Percentiles rank a stretch among this genome's conserved stretches.
Evolutionary conservation across 805 yeast species (phyloP).

Genomic region (Kazachstania africana): DNA sequence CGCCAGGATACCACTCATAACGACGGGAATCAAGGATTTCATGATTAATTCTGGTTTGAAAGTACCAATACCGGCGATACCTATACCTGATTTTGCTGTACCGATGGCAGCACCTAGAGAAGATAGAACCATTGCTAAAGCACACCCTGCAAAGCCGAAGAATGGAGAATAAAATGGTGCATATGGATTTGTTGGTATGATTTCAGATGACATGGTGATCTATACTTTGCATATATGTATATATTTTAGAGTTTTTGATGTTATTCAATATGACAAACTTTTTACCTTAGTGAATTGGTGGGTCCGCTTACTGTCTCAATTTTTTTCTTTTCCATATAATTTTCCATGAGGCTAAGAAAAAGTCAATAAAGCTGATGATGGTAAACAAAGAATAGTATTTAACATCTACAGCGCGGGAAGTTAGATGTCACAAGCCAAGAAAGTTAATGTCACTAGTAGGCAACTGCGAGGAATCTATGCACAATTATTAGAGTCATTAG

Average conservation of each 20-base stretch:
- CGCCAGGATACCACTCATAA: slow-evolving; percentile 94
- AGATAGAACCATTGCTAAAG: slow-evolving; percentile 79
- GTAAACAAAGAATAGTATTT: too few relatives aligned
- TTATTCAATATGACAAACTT: too few relatives aligned
- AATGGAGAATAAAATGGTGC: slow-evolving; percentile 93
- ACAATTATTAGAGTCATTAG: slow-evolving; percentile 18
- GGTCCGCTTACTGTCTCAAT: too few relatives aligned
- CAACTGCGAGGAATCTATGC: slow-evolving; percentile 20
- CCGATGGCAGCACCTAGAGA: slow-evolving; percentile 99
- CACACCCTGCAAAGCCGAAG: slow-evolving; percentile 95
- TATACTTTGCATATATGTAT: not conserved
- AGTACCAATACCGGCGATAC: slow-evolving; percentile 96
- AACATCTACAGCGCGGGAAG: not conserved
- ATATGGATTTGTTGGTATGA: slow-evolving; percentile 35
- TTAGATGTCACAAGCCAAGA: slow-evolving; percentile 1
- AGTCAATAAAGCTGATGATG: too few relatives aligned
- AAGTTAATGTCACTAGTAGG: slow-evolving; percentile 10
- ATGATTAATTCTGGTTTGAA: slow-evolving; percentile 94
- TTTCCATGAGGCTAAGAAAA: too few relatives aligned
- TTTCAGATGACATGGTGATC: slow-evolving; percentile 5
- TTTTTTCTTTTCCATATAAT: too few relatives aligned
- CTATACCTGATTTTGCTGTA: slow-evolving; percentile 95
- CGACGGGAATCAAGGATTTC: slow-evolving; percentile 93
- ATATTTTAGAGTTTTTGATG: slow-evolving; percentile 12
- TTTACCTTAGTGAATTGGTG: too few relatives aligned